Conservation (phyloP, 371 early-diverging fungal genomes). For the Coemansia sp. region DNA sequence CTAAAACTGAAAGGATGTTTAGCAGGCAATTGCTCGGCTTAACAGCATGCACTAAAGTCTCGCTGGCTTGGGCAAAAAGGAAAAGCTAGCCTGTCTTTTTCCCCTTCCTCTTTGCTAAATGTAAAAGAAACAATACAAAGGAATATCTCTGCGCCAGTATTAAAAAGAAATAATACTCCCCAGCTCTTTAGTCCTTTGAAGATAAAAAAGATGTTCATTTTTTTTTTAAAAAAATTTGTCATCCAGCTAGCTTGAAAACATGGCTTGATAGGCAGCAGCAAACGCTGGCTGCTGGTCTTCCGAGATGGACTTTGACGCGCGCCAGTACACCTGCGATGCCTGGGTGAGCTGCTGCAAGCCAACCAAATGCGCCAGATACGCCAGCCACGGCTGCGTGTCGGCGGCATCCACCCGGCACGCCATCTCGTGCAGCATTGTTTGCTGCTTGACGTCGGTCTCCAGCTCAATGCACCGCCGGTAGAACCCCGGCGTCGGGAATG, state of each 20-base stretch:
- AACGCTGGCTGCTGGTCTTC: conserved; percentile 60
- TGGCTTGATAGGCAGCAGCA: conserved; percentile 18
- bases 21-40: too few relatives aligned
- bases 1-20: not conserved
- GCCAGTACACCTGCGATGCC: conserved; percentile 61
- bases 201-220: not conserved
- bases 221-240: not conserved
- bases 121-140: not conserved
- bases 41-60: not conserved
- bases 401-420: conserved; percentile 55
- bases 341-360: conserved; percentile 54
- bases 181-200: not conserved
- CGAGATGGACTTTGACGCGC: conserved; percentile 61
- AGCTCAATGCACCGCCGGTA: conserved; percentile 62
- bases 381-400: conserved; percentile 59
- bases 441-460: conserved; percentile 53
- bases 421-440: conserved; percentile 57
- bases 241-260: not conserved
- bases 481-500: conserved; percentile 62
- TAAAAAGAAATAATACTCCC: not conserved
- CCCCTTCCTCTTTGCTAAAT: conserved; percentile 3
- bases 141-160: too few relatives aligned
- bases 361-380: conserved; percentile 62
- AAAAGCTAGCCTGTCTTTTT: not conserved
- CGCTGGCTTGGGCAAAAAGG: not conserved